A percentile compares a stretch with the other conserved stretches of the same genome.
Conservation (phyloP, 345 rosid species). For the Physaria fendleri region DNA sequence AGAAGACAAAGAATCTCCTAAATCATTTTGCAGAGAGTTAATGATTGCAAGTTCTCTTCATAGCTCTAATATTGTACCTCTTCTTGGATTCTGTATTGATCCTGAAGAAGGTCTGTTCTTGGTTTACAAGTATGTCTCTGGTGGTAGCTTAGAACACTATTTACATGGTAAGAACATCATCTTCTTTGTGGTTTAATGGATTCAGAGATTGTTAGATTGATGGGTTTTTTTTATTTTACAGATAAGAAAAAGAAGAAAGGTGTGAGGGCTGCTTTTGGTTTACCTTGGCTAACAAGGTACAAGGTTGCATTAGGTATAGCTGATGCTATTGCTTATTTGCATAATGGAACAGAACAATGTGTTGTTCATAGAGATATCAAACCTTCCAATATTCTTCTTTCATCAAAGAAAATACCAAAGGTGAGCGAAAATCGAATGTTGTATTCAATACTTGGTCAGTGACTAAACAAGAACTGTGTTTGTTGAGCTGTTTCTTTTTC, state of each 20-base stretch:
- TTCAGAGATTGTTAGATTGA: not conserved
- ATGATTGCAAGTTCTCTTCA: slow-evolving; percentile 97
- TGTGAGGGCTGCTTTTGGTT: slow-evolving; percentile 33
- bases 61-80: slow-evolving; percentile 70
- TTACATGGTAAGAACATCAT: slow-evolving; percentile 52
- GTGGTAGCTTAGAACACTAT: slow-evolving; percentile 87
- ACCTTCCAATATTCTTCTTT: slow-evolving; percentile 93
- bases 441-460: not conserved
- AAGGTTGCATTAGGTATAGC: slow-evolving; percentile 85
- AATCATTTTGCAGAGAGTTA: slow-evolving; percentile 91
- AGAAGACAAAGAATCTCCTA: slow-evolving; percentile 86
- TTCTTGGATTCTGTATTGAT: slow-evolving; percentile 91
- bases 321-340: slow-evolving; percentile 81
- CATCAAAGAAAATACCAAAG: slow-evolving; percentile 85
- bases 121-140: slow-evolving; percentile 92
- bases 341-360: slow-evolving; percentile 85
- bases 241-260: slow-evolving; percentile 79
- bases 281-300: slow-evolving; percentile 79
- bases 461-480: not conserved
- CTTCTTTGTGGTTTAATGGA: not conserved
- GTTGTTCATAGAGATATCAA: slow-evolving; percentile 97
- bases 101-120: slow-evolving; percentile 85
- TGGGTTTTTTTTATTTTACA: slow-evolving; percentile 12
- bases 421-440: slow-evolving; percentile 25
- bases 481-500: not conserved